Percentiles rank a stretch among this genome's conserved stretches.
Evolutionary conservation across 768 basidiomycete species (phyloP).

Genomic region (Kwoniella dendrophila): DNA sequence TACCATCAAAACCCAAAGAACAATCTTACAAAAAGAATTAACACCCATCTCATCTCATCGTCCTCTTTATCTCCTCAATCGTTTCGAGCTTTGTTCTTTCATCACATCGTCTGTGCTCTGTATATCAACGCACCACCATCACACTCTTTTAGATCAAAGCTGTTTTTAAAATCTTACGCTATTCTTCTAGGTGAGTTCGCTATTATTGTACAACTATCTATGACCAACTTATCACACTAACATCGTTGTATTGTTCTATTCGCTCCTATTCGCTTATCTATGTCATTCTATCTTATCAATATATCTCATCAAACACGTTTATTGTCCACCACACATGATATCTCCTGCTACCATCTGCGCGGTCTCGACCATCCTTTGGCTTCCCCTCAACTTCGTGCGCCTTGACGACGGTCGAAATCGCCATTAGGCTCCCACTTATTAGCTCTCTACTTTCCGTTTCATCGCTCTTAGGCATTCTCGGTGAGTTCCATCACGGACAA

Average conservation of each 20-base stretch:
- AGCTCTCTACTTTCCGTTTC: background rate
- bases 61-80: background rate
- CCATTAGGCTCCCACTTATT: no score
- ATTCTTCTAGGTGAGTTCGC: background rate
- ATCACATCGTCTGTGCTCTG: conserved; percentile 7
- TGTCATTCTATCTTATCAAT: no score
- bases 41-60: background rate
- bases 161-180: background rate
- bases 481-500: conserved; percentile 8
- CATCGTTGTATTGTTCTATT: no score
- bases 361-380: no score
- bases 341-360: no score
- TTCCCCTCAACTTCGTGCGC: no score
- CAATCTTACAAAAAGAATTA: background rate
- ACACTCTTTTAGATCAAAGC: conserved; percentile 5
- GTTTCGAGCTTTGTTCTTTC: background rate
- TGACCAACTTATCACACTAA: background rate
- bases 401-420: background rate
- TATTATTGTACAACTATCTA: background rate
- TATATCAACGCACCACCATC: conserved; percentile 8
- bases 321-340: no score
- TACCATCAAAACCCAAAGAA: background rate
- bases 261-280: no score
- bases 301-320: no score
- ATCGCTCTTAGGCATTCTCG: background rate